Percentiles rank a stretch among this genome's conserved stretches.
phyloP scores from a whole-genome alignment of 2,329 filamentous ascomycete genomes.

The Colletotrichum sidae region DNA sequence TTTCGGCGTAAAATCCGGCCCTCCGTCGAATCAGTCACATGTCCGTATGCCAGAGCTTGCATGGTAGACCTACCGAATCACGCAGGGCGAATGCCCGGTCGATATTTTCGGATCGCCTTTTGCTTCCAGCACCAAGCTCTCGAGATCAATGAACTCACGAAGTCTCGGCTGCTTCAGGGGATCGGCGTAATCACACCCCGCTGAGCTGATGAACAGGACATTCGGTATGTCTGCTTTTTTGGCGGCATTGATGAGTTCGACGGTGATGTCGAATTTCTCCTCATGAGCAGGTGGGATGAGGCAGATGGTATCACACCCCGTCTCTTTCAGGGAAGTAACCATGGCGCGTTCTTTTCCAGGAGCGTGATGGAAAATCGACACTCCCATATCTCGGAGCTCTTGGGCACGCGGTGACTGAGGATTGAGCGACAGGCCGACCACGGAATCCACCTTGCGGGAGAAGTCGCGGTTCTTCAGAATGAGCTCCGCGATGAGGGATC shows the following conservation, averaged over 20 bases:
- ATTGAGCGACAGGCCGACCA: constrained; percentile 56
- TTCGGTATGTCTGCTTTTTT: constrained; percentile 58
- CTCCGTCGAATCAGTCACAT: constrained; percentile 40
- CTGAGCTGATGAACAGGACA: constrained; percentile 59
- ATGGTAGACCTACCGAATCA: constrained; percentile 53
- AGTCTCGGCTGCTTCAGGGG: constrained; percentile 59
- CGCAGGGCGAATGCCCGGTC: constrained; percentile 56
- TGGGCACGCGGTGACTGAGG: constrained; percentile 50
- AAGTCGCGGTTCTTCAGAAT: constrained; percentile 57
- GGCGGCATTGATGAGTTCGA: constrained; percentile 58
- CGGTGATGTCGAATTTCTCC: constrained; percentile 58
- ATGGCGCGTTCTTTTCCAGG: constrained; percentile 54
- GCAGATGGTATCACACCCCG: constrained; percentile 59
- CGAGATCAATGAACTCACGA: constrained; percentile 63
- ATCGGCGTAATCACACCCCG: constrained; percentile 62
- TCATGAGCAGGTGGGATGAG: constrained; percentile 59
- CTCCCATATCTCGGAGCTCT: constrained; percentile 55
- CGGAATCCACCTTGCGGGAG: constrained; percentile 51
- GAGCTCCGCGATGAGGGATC: constrained; percentile 62
- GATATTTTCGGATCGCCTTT: constrained; percentile 56
- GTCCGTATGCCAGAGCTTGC: neutral
- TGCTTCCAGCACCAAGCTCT: constrained; percentile 52
- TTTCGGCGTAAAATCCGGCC: constrained; percentile 64
- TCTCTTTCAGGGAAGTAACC: constrained; percentile 52
- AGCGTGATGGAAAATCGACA: constrained; percentile 53